Conservation (phyloP, 169 alveolate species). For the Eimeria maxima region DNA sequence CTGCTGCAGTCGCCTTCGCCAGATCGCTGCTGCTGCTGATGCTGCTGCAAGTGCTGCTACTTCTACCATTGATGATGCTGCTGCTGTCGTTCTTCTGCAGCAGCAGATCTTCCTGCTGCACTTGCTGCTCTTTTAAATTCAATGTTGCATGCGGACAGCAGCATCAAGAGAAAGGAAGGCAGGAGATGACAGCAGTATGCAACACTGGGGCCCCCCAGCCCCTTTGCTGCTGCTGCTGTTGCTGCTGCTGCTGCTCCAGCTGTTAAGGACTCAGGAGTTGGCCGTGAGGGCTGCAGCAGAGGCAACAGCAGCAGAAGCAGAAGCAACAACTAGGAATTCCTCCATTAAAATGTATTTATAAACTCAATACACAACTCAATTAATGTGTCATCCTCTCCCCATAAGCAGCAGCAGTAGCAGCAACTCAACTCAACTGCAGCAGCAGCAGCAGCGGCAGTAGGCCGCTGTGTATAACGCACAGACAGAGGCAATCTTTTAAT, state of each 20-base stretch:
- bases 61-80: too few species aligned
- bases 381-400: neutral
- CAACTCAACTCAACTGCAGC: neutral
- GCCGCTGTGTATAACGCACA: neutral
- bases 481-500: neutral
- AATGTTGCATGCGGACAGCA: too few species aligned
- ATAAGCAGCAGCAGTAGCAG: neutral
- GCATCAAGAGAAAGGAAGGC: too few species aligned
- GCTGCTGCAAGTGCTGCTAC: too few species aligned
- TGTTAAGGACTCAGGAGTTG: neutral
- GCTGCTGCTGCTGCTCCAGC: neutral
- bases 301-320: neutral
- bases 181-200: too few species aligned
- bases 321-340: neutral
- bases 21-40: too few species aligned
- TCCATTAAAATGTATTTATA: too few species aligned
- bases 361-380: neutral
- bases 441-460: neutral
- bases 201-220: neutral
- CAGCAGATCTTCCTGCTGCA: too few species aligned
- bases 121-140: too few species aligned
- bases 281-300: neutral
- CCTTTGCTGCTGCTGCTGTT: neutral
- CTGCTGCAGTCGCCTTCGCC: neutral
- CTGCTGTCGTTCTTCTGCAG: too few species aligned